Base-by-base conservation (phyloP, 805 yeast genomes). In the Monosporozyma yasuniensis region DNA sequence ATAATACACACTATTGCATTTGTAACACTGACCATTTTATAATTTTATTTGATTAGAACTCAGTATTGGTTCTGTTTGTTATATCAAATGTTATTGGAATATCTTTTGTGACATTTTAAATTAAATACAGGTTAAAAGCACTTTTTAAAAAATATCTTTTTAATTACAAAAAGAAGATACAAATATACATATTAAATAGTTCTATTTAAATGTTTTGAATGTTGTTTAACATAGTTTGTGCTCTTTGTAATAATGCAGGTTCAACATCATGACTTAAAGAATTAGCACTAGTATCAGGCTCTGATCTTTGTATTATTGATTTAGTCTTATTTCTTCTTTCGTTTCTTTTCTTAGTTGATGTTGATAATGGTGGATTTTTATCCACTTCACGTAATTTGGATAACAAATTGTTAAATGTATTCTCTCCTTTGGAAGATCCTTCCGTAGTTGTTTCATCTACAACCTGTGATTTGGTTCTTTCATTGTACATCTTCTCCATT, bases 401-500 rank as follows among this genome's bases (percentile, higher is more conserved):
- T 9, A 65, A 50, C 25, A 65, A 48, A 28, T 46, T 43, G 46
- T 64, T 66, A 4, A 65, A 64, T 1, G 61, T 58, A 46, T 12
- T 32, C 16, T 32, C 35, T 14, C 14, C 35, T 12, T 12, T 32
- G 8, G 16, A 32, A 14, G 35, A 14, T 12, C 16, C 35, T 12
- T 14, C 35, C 7, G n/a, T 32, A 14, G 5, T n/a, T 32, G 32
- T 28, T 12, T 32, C 35, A 12, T 32, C 35, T 4, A 32, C 3
- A 14, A 32, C 35, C 11, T 35, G 39, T 8, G 39, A 7, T 18
- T 16, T 35, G 22, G 16, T 35, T 60, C 63, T 69, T 54, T 77
- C 81, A 57, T 82, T 83, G 56, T 80, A 82, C 4, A 83, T 71
- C 45, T 80, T 72, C 42, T 79, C 73, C 56, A 83, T 85, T 57